These are phyloP conservation scores for Globisporangium camurandrum DNA, from an alignment of 352 stramenopile genomes.

Conservation along the genomic window DNA sequence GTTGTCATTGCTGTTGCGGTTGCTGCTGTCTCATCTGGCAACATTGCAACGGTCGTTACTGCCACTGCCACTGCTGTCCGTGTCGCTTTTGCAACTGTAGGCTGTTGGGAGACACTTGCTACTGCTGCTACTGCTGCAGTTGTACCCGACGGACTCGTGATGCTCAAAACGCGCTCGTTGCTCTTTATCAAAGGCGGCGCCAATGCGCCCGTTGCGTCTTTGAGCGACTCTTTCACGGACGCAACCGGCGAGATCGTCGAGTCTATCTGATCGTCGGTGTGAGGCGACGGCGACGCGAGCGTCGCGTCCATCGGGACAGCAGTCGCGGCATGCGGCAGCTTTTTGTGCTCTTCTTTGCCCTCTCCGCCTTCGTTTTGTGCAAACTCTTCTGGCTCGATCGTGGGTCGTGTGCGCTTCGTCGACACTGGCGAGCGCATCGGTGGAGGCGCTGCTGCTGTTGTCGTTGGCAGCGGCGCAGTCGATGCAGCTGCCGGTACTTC, in stretches of 20 bases:
- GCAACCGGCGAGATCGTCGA: slow-evolving; percentile 13
- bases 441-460: not conserved
- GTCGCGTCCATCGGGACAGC: not conserved
- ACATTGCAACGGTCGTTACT: not conserved
- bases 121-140: not conserved
- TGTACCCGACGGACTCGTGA: not conserved
- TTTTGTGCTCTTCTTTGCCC: slow-evolving; percentile 5
- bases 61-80: not conserved
- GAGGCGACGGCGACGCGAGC: not conserved
- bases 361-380: slow-evolving; percentile 4
- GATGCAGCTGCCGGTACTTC: not conserved
- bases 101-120: not conserved
- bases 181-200: not conserved
- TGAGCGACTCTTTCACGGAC: slow-evolving; percentile 11
- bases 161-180: slow-evolving; percentile 1
- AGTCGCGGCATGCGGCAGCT: not conserved
- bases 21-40: no score
- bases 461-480: not conserved
- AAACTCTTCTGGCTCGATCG: slow-evolving; percentile 5
- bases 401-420: not conserved
- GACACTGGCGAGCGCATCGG: not conserved
- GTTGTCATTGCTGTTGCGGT: not conserved
- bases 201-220: not conserved
- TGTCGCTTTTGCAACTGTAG: not conserved
- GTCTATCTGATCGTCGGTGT: slow-evolving; percentile 12